Conservation (phyloP, 1,139 yeast genomes). For the Taphrina communis region DNA sequence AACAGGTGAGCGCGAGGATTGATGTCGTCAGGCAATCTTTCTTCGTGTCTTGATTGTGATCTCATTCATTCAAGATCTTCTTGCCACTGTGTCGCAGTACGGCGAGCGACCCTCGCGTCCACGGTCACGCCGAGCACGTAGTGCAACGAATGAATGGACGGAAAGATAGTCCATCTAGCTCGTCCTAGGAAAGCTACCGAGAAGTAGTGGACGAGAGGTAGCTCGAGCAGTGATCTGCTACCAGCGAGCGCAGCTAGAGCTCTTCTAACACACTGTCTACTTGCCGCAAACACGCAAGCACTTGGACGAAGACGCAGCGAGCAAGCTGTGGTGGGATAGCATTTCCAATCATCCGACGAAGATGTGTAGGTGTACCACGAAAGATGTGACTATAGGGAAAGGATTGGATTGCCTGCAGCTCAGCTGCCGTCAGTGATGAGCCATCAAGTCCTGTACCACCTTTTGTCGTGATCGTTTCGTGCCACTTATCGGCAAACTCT, state of each 20-base stretch:
- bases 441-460: slow-evolving; percentile 6
- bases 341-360: slow-evolving; percentile 3
- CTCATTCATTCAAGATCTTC: not conserved
- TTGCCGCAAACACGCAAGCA: not conserved
- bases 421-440: not conserved
- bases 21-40: not conserved
- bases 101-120: no score
- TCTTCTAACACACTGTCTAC: not conserved
- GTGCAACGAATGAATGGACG: no score
- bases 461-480: not conserved
- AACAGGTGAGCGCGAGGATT: slow-evolving; percentile 14
- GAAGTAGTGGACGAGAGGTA: no score
- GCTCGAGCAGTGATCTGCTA: no score
- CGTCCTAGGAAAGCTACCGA: no score
- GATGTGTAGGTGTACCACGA: not conserved
- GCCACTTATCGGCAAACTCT: not conserved
- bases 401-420: slow-evolving; percentile 8
- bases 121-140: no score
- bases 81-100: not conserved
- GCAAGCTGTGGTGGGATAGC: slow-evolving; percentile 10
- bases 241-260: no score
- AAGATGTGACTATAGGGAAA: not conserved
- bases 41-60: not conserved
- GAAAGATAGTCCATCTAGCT: no score
- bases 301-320: not conserved